Conservation (phyloP, 1,284 basidiomycete species). For the Cutaneotrichosporon sp. region DNA sequence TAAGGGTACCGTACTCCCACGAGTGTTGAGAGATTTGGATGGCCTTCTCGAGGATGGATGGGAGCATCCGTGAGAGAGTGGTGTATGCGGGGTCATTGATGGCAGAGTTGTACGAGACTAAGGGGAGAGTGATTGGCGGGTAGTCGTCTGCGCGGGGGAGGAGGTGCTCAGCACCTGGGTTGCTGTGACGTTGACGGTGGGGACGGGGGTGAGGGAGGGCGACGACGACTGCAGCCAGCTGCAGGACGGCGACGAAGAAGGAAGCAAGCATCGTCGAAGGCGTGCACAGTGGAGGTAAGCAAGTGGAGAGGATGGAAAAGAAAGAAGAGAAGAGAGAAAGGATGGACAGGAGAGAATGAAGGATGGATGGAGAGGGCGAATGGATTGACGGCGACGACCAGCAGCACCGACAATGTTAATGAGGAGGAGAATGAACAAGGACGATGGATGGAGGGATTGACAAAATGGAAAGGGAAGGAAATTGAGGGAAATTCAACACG, state of each 20-base stretch:
- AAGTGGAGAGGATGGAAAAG: background rate
- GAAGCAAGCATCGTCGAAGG: background rate
- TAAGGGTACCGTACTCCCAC: slow-evolving; percentile 34
- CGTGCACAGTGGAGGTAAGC: too few species aligned
- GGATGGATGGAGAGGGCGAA: background rate
- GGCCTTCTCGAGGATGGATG: slow-evolving; percentile 22
- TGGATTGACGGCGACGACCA: background rate
- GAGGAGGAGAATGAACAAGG: too few species aligned
- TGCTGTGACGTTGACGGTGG: background rate
- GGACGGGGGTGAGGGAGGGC: background rate
- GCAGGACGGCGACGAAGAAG: slow-evolving; percentile 3
- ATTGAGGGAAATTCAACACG: too few species aligned
- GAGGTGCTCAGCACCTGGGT: background rate
- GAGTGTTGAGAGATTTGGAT: slow-evolving; percentile 23
- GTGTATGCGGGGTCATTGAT: slow-evolving; percentile 17
- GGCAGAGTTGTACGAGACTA: slow-evolving; percentile 4
- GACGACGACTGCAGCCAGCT: slow-evolving; percentile 9
- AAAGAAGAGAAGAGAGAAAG: background rate
- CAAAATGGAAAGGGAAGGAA: too few species aligned
- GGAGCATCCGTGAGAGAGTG: slow-evolving; percentile 14
- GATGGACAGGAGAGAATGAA: background rate
- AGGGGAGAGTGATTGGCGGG: slow-evolving; percentile 5
- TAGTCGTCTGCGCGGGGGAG: background rate
- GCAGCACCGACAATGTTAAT: too few species aligned
- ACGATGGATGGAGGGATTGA: too few species aligned